Base-by-base conservation (phyloP, 768 basidiomycete genomes). In the Leccinum imitatum region DNA sequence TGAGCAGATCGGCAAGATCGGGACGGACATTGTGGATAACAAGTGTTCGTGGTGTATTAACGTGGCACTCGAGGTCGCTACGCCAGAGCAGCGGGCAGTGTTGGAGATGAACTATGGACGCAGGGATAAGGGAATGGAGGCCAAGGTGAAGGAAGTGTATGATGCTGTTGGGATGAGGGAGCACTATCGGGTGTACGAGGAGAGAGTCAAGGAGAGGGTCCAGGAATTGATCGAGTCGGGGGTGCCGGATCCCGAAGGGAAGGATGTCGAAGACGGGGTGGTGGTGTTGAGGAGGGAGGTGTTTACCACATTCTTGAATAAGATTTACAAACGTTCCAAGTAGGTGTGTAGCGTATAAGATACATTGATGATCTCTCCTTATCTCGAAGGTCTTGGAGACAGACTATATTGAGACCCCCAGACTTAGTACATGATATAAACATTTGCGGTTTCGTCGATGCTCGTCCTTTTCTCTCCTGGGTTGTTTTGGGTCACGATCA, bases 31-130 rank as follows among this genome's bases (percentile, higher is more conserved):
- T 69, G 74, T 98, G 60, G 96, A 99, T 76, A 98, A 98, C 85
- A 99, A 99, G 78, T 98, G 96, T 75, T 91, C 90, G 15, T 99
- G 96, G 97, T 88, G 89, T 67, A 82, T 98, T 73, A 98, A 97
- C 77, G 87, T 85, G n/a, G 97, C 95, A 31, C 80, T 98, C 59
- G 73, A 76, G n/a, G 71, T 79, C 48, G 86, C 82, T 2, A 79
- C 76, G 4, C 77, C 83, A 0, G 81, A 69, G 23, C 87, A 89
- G 71, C 81, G 84, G 39, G 72, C 72, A 31, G 71, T 85, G 21
- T 78, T 89, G 19, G 86, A 88, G 68, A 81, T 77, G 19, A 85
- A 85, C 72, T 90, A 91, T 69, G 87, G 87, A 7, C 76, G 75
- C 50, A 89, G 87, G 64, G 71, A 74, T 71, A 65, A 69, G 65